Evolutionary conservation across 1,139 yeast species (phyloP), one percentile per base, ranked within the genome.

Genomic region (Komagataea norvegica): DNA sequence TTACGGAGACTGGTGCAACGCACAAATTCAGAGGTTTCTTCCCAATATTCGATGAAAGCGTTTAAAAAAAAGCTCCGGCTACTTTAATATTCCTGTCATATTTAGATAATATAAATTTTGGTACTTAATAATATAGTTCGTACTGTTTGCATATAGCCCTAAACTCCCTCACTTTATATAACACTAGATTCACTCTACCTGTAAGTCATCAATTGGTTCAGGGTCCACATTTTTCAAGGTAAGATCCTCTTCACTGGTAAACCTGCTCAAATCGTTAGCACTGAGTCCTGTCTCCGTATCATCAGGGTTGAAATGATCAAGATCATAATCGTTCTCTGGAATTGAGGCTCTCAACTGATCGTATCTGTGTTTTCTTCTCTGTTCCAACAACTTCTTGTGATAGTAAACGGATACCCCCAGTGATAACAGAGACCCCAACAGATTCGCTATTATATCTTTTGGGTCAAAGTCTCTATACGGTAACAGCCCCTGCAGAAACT

Each of bases 401-500:
- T 46, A 46, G 11, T 38, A 20, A 15, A 47, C 37, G 3, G 50
- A 46, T 3, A 43, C 7, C 1, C 34, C 33, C 8, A 53, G 18
- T 0, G 55, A 67, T 5, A 46, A 10, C 3, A 38, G 13, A 9
- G 62, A 55, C 0, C 68, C 68, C 3, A 42, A 5, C 1, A 72
- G 44, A 49, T 77, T 77, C 41, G 53, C 61, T 3, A 57, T 36
- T 16, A 77, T 75, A 50, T 77, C 84, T 36, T 48, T 41, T 2
- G 54, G 39, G 48, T 77, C 84, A 55, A 76, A 77, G 1, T 59
- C 57, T 41, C 84, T 51, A 1, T 48, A 45, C 0, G 80, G 73
- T 8, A 76, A 53, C 3, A 67, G 15, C 21, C 54, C 51, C 46
- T 76, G 82, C 2, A 68, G 41, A 28, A 71, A 57, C 50, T 78